Evolutionary conservation across 257 asterid genomes (phyloP).

Genomic region (Solanum chmielewskii): DNA sequence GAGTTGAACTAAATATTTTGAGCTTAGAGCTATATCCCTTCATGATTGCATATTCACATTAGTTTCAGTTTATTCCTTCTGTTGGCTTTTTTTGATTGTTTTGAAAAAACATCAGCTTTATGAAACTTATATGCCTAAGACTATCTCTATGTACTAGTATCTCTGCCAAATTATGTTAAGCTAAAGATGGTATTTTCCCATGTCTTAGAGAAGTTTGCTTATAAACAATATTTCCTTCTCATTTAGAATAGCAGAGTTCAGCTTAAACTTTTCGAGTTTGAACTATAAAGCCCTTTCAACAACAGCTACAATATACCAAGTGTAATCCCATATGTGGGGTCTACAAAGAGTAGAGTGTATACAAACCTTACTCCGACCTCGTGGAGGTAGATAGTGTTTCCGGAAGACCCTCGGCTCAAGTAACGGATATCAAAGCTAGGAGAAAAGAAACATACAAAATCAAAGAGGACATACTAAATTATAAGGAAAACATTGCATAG

Average conservation of each 20-base stretch:
- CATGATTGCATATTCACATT: neutral
- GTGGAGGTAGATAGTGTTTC: neutral
- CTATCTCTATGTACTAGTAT: neutral
- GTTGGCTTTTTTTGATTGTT: neutral
- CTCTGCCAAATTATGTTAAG: neutral
- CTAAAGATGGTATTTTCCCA: neutral
- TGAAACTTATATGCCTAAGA: neutral
- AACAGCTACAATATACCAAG: neutral
- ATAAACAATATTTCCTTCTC: neutral
- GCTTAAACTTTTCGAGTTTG: neutral
- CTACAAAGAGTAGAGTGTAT: neutral
- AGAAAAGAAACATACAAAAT: neutral
- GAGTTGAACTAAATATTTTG: neutral
- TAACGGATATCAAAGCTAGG: neutral
- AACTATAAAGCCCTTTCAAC: neutral
- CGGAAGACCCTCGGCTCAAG: neutral
- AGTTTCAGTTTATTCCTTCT: neutral
- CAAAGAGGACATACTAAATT: neutral
- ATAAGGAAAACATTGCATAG: neutral
- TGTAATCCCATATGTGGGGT: neutral
- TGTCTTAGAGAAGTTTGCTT: neutral
- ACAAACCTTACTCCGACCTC: neutral
- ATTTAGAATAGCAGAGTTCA: neutral
- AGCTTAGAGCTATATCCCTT: neutral
- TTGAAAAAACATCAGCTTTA: neutral